Base-by-base conservation (phyloP, 306 rosid genomes). In the Rosa lucieae region DNA sequence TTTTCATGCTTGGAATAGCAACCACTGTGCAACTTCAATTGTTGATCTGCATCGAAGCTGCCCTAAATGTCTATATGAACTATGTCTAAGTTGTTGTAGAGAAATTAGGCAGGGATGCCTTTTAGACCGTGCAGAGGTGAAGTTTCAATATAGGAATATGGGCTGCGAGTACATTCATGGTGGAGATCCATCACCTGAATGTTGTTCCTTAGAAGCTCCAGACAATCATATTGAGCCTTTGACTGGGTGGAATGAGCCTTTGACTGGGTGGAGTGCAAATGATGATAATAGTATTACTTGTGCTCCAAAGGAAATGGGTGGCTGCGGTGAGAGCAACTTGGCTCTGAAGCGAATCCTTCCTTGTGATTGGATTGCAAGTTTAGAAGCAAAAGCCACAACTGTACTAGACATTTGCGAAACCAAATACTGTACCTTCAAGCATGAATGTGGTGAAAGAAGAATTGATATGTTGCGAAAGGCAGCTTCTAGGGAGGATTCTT, bases 11-110 rank as follows among this genome's bases (percentile, higher is more conserved):
- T 86, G 86, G 86, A 80, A 79, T 84, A 92, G 97, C 82, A 80
- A 92, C 73, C 88, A 86, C 72, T 92, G 97, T 88, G 97, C 96
- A 71, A 93, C 96, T 78, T 93, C 98, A 85, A 93, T 93, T 63
- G 58, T 84, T 71, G 96, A 92, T 63, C 86, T 92, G 61, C 93
- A 92, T 77, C 84, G 93, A 78, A 90, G 89, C 88, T 92, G 97
- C 84, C 89, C 92, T 65, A 67, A 78, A 26, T 92, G 96, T 83
- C 82, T 85, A 37, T 92, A 80, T 79, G 96, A 92, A 80, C 88
- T 92, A 67, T 92, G 97, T 80, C 92, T 90, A 21, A 73, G 69
- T 74, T 92, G 97, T 78, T 92, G 97, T 77, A 87, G 43, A 79
- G 97, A 92, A 81, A 66, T 90, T 47, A 95, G 93, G 37, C 58